Base-by-base conservation (phyloP, 202 grass and related monocot genomes). In the Carex arenaria region DNA sequence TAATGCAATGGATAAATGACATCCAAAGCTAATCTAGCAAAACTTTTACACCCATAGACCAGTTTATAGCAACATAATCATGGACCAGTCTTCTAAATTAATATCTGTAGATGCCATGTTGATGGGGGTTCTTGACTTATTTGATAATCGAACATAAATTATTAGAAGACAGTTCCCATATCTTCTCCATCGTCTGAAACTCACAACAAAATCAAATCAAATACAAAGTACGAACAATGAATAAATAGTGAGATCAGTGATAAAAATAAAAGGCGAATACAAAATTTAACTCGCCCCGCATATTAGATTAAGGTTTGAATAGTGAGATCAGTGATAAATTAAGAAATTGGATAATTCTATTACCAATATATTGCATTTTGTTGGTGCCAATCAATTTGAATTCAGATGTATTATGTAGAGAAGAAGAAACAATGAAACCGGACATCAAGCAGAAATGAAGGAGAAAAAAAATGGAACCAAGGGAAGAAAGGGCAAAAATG, bases 91-190 rank as follows among this genome's bases (percentile, higher is more conserved):
- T 40, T 40, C 38, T 5, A 40, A 40, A 40, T 40, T 40, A 40
- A 5, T 40, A 40, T 40, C 38, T 40, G 7, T 40, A 40, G 38
- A 40, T 5, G 78, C 80, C 71, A 22, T 78, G 32, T n/a, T 70
- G 30, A 83, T 87, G 60, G 4, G 83, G 80, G 17, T 78, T 87
- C 31, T 87, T 80, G 14, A 87, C 51, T 83, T 87, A 7, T 6
- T 15, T 49, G 30, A 80, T 80, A 15, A 88, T 54, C 20, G 30
- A 85, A 66, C 38, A 13, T 76, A 73, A 81, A 18, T 74, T 54
- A 51, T 17, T 61, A 3, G 64, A 72, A 74, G 23, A 20, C 34
- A 18, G 23, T 80, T 12, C 73, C 51, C n/a, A 64, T 55, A 78
- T 63, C 82, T 45, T 73, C 73, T 62, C 23, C 61, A 26, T 19